Base-by-base conservation (phyloP, 345 rosid genomes). In the Aurinia saxatilis region DNA sequence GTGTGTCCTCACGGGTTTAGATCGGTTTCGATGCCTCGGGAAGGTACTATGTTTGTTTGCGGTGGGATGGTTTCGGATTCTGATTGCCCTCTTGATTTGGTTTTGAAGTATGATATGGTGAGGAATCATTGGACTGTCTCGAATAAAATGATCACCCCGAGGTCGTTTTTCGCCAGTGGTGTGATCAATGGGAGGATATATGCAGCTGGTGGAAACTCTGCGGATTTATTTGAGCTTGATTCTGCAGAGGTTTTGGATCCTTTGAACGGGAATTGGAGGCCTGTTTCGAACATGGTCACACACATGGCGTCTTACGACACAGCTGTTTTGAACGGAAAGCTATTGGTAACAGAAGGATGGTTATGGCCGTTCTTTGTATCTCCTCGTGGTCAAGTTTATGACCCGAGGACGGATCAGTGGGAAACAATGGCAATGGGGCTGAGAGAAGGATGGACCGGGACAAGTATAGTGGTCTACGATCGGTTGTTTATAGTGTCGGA, bases 391-490 rank as follows among this genome's bases (percentile, higher is more conserved):
- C 95, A 82, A 59, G 86, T 87, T n/a, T 90, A 87, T 60, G 93
- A 90, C 58, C 92, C 95, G 10, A 78, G 51, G 61, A 74, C 77
- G 0, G 71, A 87, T 60, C 68, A 60, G n/a, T 87, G 97, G 93
- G 91, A 90, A 66, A 75, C 60, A 37, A 90, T 90, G 97, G 71
- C 87, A 5, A 81, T 72, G 39, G 95, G 95, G 60, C 50, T 90
- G 55, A 74, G 84, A 61, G 93, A 90, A 81, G 97, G 97, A 12
- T 90, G 97, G 97, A 87, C 95, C 2, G 97, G 97, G 52, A 83
- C 95, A 1, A 90, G 95, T 58, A 89, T 87, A 0, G 93, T 90
- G 51, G 76, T 85, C 9, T 75, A 85, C 15, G 91, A 78, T 10
- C 79, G 75, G 54, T 77, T 90, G 61, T 90, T 90, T 61, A 82